phyloP scores from a whole-genome alignment of 805 yeast genomes.

The Kluyveromyces lactis region DNA sequence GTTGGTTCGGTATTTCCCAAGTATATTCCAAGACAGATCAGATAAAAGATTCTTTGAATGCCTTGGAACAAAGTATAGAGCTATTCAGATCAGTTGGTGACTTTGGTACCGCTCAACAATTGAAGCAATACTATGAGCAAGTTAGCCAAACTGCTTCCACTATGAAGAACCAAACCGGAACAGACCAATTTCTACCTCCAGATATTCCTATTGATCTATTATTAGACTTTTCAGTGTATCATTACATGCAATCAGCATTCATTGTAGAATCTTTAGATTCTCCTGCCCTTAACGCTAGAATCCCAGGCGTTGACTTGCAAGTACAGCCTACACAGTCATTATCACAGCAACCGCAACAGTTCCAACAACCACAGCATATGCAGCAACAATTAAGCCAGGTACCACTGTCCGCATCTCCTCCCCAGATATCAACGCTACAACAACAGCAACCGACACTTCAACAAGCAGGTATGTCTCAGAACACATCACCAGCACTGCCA shows the following conservation, averaged over 20 bases:
- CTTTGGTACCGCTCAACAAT: constrained; percentile 6
- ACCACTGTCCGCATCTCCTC: not conserved
- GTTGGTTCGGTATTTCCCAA: constrained; percentile 25
- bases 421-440: not conserved
- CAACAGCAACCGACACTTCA: not conserved
- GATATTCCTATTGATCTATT: constrained; percentile 17
- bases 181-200: constrained; percentile 8
- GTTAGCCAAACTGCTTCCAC: not conserved
- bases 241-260: constrained; percentile 4
- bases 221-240: constrained; percentile 14
- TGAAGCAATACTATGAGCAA: constrained; percentile 6
- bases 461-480: not conserved
- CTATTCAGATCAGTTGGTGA: constrained; percentile 13
- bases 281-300: not conserved
- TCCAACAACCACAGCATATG: not conserved
- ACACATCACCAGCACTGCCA: constrained; percentile 1
- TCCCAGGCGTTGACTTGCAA: constrained; percentile 2
- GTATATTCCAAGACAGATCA: constrained; percentile 16
- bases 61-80: constrained; percentile 13
- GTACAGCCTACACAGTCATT: not conserved
- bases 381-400: not conserved
- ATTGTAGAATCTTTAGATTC: constrained; percentile 1
- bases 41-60: constrained; percentile 14
- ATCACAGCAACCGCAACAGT: not conserved
- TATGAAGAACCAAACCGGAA: not conserved